phyloP scores from a whole-genome alignment of 495 filamentous ascomycete genomes.

The Penicillium daleae region DNA sequence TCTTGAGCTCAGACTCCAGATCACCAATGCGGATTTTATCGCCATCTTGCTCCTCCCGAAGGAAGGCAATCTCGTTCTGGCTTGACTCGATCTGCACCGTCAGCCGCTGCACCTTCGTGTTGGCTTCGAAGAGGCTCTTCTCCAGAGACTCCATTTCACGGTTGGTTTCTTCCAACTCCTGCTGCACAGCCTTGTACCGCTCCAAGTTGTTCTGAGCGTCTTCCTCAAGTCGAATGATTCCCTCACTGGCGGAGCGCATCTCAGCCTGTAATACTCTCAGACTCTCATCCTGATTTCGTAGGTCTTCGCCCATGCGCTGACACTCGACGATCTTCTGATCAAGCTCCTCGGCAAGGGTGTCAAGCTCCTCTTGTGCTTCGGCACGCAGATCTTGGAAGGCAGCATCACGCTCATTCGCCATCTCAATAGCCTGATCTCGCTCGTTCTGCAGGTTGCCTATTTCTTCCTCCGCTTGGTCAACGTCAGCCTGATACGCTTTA shows the following conservation, averaged over 20 bases:
- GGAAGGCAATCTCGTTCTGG: conserved; percentile 90
- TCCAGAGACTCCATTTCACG: conserved; percentile 78
- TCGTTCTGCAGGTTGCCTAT: conserved; percentile 80
- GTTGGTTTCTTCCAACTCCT: conserved; percentile 74
- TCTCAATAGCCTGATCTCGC: conserved; percentile 80
- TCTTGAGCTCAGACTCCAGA: conserved; percentile 78
- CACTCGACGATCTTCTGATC: conserved; percentile 75
- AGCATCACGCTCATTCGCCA: conserved; percentile 76
- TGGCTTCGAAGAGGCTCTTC: conserved; percentile 74
- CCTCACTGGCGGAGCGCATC: conserved; percentile 87
- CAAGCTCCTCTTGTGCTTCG: conserved; percentile 83
- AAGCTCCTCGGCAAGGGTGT: conserved; percentile 76
- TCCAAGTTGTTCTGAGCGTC: conserved; percentile 70
- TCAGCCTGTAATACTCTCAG: conserved; percentile 84
- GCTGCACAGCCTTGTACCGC: conserved; percentile 71
- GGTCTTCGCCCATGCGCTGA: conserved; percentile 67
- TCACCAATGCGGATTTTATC: conserved; percentile 99
- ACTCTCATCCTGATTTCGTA: conserved; percentile 64
- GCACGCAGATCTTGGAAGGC: conserved; percentile 78
- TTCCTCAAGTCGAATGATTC: conserved; percentile 83
- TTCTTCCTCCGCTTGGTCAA: conserved; percentile 77
- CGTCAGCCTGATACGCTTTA: conserved; percentile 71
- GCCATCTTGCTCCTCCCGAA: conserved; percentile 94
- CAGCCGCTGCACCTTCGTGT: conserved; percentile 81
- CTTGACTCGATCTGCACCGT: conserved; percentile 90